A percentile compares a stretch with the other conserved stretches of the same genome.
phyloP scores from a whole-genome alignment of 495 filamentous ascomycete species.

The Lophiostoma macrostomum region DNA sequence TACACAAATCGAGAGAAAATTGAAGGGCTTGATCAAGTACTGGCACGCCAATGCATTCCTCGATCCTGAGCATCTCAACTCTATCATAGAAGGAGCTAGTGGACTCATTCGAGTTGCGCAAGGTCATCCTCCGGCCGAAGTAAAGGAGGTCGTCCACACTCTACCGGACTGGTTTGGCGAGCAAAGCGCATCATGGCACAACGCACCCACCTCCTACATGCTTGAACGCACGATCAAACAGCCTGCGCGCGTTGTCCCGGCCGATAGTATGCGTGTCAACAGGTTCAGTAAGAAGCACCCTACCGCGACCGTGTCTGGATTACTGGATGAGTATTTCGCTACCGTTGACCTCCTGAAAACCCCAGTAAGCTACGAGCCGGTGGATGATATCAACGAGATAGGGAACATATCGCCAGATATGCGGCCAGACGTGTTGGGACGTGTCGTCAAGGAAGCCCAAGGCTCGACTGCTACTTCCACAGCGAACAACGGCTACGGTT shows the following conservation, averaged over 20 bases:
- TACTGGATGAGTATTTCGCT: conserved; percentile 17
- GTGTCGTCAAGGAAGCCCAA: conserved; percentile 3
- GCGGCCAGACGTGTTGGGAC: conserved; percentile 1
- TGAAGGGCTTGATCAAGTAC: conserved; percentile 3
- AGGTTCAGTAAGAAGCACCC: not conserved
- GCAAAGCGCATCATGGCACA: not conserved
- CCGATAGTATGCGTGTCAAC: not conserved
- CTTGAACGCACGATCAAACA: not conserved
- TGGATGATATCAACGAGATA: conserved; percentile 3
- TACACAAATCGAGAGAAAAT: not conserved
- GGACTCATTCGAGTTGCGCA: too few species aligned
- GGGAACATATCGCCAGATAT: not conserved
- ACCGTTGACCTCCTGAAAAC: conserved; percentile 2
- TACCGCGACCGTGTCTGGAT: not conserved
- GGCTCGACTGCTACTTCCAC: not conserved
- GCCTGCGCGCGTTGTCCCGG: not conserved
- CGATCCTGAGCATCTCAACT: not conserved
- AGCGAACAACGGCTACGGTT: conserved; percentile 6
- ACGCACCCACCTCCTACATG: conserved; percentile 9
- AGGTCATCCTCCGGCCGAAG: not conserved
- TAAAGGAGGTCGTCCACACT: not conserved
- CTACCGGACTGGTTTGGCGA: conserved; percentile 6
- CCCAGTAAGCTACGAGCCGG: conserved; percentile 1
- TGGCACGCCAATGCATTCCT: not conserved
- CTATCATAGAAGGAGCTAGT: not conserved